These are phyloP conservation scores for Penicillium cinerascens DNA, from an alignment of 495 filamentous ascomycete genomes.

Conservation along the genomic window DNA sequence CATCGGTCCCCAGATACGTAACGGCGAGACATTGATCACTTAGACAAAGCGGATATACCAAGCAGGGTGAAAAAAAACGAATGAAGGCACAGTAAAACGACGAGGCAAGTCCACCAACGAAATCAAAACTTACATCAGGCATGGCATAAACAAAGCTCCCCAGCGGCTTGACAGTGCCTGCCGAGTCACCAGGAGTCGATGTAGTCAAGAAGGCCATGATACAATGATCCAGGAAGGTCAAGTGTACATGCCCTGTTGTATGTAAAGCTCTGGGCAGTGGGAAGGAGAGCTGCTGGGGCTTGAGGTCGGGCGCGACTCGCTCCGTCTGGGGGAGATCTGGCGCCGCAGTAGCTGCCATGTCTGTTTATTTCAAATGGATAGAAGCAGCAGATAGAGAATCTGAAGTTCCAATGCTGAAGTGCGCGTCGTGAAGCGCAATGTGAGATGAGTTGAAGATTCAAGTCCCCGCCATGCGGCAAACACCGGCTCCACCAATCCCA, in stretches of 20 bases:
- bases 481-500: constrained; percentile 17
- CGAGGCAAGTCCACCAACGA: not conserved
- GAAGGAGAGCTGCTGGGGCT: constrained; percentile 66
- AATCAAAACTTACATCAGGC: constrained; percentile 63
- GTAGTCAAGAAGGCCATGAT: constrained; percentile 75
- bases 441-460: constrained; percentile 10
- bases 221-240: constrained; percentile 64
- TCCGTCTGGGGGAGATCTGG: constrained; percentile 17
- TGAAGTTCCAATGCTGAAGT: not conserved
- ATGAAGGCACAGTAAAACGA: not conserved
- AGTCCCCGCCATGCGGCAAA: constrained; percentile 17
- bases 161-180: constrained; percentile 39
- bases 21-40: not conserved
- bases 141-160: constrained; percentile 87
- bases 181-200: constrained; percentile 55
- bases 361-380: not conserved
- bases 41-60: not conserved
- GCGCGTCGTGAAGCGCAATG: not conserved
- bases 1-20: not conserved
- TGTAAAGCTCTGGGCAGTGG: constrained; percentile 71
- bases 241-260: constrained; percentile 74
- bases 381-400: no score
- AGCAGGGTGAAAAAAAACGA: not conserved
- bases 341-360: constrained; percentile 8
- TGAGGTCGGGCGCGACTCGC: constrained; percentile 28